phyloP scores from a whole-genome alignment of 805 yeast genomes.

The Lachancea sp. region DNA sequence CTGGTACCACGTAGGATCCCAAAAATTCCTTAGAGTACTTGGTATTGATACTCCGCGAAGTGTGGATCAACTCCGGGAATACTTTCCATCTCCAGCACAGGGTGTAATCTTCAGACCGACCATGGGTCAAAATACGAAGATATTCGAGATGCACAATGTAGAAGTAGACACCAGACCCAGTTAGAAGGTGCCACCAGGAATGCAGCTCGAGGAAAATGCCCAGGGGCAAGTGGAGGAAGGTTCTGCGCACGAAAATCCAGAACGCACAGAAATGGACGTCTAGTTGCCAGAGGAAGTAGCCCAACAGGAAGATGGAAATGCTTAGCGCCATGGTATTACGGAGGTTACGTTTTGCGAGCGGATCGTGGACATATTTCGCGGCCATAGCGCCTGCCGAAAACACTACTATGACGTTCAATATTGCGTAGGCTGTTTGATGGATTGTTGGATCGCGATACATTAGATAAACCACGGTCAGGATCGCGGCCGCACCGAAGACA shows the following conservation, averaged over 20 bases:
- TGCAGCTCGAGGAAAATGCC: slow-evolving; percentile 87
- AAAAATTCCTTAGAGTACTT: slow-evolving; percentile 21
- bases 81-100: slow-evolving; percentile 54
- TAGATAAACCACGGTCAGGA: slow-evolving; percentile 47
- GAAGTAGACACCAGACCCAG: slow-evolving; percentile 82
- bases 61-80: slow-evolving; percentile 44
- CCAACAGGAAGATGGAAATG: slow-evolving; percentile 55
- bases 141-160: slow-evolving; percentile 76
- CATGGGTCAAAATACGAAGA: slow-evolving; percentile 58
- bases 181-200: slow-evolving; percentile 95
- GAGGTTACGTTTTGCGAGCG: slow-evolving; percentile 42
- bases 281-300: slow-evolving; percentile 82
- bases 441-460: slow-evolving; percentile 74
- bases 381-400: slow-evolving; percentile 51
- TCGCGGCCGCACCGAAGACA: slow-evolving; percentile 15
- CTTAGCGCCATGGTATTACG: slow-evolving; percentile 54
- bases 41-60: slow-evolving; percentile 17
- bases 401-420: slow-evolving; percentile 69
- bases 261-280: slow-evolving; percentile 72
- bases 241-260: slow-evolving; percentile 54
- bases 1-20: slow-evolving; percentile 4
- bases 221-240: slow-evolving; percentile 64
- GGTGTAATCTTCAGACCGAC: slow-evolving; percentile 48
- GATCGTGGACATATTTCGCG: slow-evolving; percentile 45
- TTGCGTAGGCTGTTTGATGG: slow-evolving; percentile 82